Base-by-base conservation (phyloP, 495 filamentous ascomycete species). In the Hypoxylon rickii region DNA sequence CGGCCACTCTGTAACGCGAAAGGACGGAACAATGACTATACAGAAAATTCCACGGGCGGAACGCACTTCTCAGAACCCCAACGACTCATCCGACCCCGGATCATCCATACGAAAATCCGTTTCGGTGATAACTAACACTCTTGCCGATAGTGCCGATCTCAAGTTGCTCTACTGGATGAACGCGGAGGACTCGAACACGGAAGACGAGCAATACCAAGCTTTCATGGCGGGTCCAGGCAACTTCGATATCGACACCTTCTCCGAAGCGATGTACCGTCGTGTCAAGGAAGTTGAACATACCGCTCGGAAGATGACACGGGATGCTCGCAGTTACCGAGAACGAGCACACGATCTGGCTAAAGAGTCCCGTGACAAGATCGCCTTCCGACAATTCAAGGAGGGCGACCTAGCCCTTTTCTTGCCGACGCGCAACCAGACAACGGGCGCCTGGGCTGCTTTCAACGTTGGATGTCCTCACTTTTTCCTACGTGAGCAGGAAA, bases 381-480 rank as follows among this genome's bases (percentile, higher is more conserved):
- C 95, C n/a, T 96, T 89, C 68, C 87, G 88, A 40, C 85, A 90
- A 15, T 99, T 98, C 79, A 97, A 96, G 67, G 90, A 96, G 70
- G 93, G 93, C 11, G 94, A 99, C 65, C 81, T 99, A 12, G 95
- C 93, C 17, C 79, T 99, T 7, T 99, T 99, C 76, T 78, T 97
- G 10, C 94, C 94, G 0, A 99, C 94, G 0, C 79, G 92, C 17
- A 97, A 97, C 58, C 92, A 96, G 67, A 87, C 87, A 18, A 94
- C 91, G 3, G 86, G 94, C 7, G 92, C 94, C 2, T 99, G 94
- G 94, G 94, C 94, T 3, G 94, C 95, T 2, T 99, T 99, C 77
- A 99, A 99, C 65, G 86, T 97, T 39, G 91, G 91, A 0, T 93
- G 90, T 44, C 94, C 94, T 11, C 94, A 99, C 70, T 97, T 91